Evolutionary conservation across 257 asterid genomes (phyloP).

Genomic region (Forsythia viridissima): DNA sequence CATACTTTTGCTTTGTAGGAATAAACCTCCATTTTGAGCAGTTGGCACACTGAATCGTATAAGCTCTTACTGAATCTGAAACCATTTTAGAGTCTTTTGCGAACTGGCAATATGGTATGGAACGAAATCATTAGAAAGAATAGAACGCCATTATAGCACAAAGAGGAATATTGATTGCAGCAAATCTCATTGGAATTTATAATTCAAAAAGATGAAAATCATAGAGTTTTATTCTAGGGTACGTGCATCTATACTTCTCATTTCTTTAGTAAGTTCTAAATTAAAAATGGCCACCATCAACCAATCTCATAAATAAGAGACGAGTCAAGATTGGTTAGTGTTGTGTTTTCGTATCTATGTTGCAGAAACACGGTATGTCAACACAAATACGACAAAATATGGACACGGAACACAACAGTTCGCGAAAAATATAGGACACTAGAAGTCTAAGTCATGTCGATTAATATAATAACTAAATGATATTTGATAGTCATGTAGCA

Average conservation of each 20-base stretch:
- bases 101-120: neutral
- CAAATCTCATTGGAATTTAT: neutral
- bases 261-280: neutral
- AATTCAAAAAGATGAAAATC: neutral
- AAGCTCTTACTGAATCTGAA: constrained; percentile 42
- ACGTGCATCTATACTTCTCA: neutral
- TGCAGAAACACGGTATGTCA: no score
- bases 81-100: constrained; percentile 19
- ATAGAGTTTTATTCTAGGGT: no score
- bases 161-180: neutral
- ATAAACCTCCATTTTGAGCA: constrained; percentile 84
- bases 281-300: neutral
- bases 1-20: constrained; percentile 69
- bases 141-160: neutral
- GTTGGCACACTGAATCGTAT: constrained; percentile 49
- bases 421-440: neutral
- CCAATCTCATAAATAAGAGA: neutral
- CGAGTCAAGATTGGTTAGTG: neutral
- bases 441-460: neutral
- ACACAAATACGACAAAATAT: no score
- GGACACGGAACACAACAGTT: neutral
- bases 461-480: no score
- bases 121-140: neutral
- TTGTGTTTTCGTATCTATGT: no score
- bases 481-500: neutral